Evolutionary conservation across 148 eudicot species (phyloP), one percentile per base, ranked within the genome.

Genomic region (Rhododendron mucronatum): DNA sequence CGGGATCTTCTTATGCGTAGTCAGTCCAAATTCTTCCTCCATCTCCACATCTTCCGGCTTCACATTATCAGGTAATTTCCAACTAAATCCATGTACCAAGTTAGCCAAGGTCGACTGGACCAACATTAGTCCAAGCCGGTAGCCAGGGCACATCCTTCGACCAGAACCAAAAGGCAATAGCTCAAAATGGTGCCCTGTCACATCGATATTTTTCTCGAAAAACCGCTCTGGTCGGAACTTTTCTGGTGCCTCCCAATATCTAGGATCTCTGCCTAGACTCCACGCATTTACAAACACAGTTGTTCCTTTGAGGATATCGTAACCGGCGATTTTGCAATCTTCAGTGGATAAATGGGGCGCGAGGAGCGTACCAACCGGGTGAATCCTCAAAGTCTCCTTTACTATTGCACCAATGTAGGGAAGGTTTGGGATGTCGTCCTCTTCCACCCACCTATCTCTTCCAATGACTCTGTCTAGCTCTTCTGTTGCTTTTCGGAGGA

Each of bases 391-490:
- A 2, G 83, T 80, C 83, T 80, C 83, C 26, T 80, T 80, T 5
- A 53, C 41, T 28, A 80, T 51, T 28, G 65, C 63, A 18, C 16
- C n/a, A 28, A 80, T 28, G 45, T 50, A 80, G 3, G 83, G 61
- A 16, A 55, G 61, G 20, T 55, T 55, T 16, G 61, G 21, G 61
- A 55, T 55, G 61, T 55, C 61, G 0, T 15, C 55, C 83, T 80
- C 83, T 28, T 80, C 65, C 13, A 80, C 23, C 65, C 20, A 55
- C 5, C 61, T 48, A 4, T 79, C 82, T 79, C 59, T 47, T 53
- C 82, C 82, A 11, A 79, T 13, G 59, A 80, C 83, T 53, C 65
- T 28, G 55, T 80, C 83, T 1, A 80, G 65, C 65, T 80, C 83
- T 51, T 50, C 44, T 0, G 26, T 20, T 80, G 83, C 83, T 28